Evolutionary conservation across 2,329 filamentous ascomycete genomes (phyloP).

Genomic region (Pestalotiopsis sp.): DNA sequence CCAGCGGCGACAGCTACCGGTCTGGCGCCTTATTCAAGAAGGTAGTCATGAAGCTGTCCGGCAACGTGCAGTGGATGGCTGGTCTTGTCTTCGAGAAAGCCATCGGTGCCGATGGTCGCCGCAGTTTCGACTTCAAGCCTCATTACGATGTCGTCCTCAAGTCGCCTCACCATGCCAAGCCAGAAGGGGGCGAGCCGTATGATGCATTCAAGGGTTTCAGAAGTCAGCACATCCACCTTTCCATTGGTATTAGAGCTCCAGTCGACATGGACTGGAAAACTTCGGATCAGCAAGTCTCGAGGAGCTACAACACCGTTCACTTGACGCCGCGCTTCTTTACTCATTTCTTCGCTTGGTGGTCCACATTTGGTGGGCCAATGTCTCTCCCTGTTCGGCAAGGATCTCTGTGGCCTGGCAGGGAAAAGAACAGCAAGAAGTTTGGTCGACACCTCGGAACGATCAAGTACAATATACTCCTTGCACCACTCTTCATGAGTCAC

Average conservation of each 20-base stretch:
- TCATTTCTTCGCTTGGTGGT: conserved; percentile 98
- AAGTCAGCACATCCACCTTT: conserved; percentile 95
- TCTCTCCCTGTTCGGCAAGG: conserved; percentile 94
- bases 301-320: conserved; percentile 96
- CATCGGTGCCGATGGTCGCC: conserved; percentile 64
- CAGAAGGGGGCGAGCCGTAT: conserved; percentile 63
- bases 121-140: conserved; percentile 87
- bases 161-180: conserved; percentile 73
- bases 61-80: conserved; percentile 90
- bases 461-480: conserved; percentile 93
- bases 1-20: conserved; percentile 66
- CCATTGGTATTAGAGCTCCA: conserved; percentile 86
- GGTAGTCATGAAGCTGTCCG: conserved; percentile 97
- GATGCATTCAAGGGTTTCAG: conserved; percentile 97
- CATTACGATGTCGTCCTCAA: conserved; percentile 92
- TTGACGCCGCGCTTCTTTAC: conserved; percentile 95
- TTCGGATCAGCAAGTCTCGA: conserved; percentile 73
- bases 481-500: conserved; percentile 91
- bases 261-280: conserved; percentile 85
- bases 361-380: conserved; percentile 92
- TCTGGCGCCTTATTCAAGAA: conserved; percentile 92
- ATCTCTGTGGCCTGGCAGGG: conserved; percentile 84
- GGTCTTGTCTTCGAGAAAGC: conserved; percentile 92
- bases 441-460: conserved; percentile 96
- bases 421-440: conserved; percentile 99